Evolutionary conservation across 139 green algal genomes (phyloP).

Genomic region (Picocystis salinarum): DNA sequence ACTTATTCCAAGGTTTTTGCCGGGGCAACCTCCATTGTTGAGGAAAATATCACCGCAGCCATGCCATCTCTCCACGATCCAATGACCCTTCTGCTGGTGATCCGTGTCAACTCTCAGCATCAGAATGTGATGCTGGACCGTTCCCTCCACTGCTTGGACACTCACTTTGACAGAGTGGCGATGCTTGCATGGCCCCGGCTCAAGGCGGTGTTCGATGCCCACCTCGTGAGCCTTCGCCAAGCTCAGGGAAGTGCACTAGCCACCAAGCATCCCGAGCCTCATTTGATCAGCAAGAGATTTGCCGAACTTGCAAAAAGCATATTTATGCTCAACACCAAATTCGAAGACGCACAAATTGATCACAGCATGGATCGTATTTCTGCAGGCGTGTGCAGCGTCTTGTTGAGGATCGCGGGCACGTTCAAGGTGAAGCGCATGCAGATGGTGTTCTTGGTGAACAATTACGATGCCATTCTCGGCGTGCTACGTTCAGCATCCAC

Average conservation of each 20-base stretch:
- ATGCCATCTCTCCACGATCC: conserved; percentile 32
- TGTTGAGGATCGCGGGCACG: conserved; percentile 1
- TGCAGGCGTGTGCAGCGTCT: background rate
- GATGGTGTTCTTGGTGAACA: conserved; percentile 84
- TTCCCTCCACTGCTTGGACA: conserved; percentile 65
- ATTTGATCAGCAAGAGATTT: no score
- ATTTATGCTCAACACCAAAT: no score
- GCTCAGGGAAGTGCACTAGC: no score
- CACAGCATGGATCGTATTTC: no score
- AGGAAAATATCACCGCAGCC: conserved; percentile 30
- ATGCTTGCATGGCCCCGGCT: conserved; percentile 79
- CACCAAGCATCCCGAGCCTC: no score
- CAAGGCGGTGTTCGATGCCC: conserved; percentile 45
- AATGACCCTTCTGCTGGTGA: conserved; percentile 80
- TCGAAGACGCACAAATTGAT: no score
- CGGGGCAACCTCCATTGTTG: conserved; percentile 29
- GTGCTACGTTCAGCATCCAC: no score
- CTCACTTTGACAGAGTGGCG: conserved; percentile 81
- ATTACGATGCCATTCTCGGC: conserved; percentile 60
- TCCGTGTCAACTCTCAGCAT: conserved; percentile 75
- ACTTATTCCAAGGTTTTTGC: conserved; percentile 20
- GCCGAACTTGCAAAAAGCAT: no score
- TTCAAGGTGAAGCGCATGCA: background rate
- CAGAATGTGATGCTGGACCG: conserved; percentile 48
- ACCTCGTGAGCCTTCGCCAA: conserved; percentile 12